Evolutionary conservation across 129 eudicot genomes (phyloP), one percentile per base, ranked within the genome.

Genomic region (Saposhnikovia divaricata): DNA sequence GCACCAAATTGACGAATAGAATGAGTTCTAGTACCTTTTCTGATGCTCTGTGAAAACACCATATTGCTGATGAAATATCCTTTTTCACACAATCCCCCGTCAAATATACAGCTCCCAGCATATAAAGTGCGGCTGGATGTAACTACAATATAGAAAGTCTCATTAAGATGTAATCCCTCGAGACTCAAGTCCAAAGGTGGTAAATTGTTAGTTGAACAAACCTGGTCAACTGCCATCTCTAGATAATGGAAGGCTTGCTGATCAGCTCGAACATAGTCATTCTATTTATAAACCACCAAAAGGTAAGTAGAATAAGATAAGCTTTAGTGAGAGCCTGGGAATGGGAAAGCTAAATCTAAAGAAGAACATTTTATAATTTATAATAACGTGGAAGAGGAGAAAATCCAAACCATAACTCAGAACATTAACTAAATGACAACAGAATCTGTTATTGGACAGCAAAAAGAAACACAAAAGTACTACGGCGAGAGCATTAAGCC

Each of bases 41-140:
- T 77, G 96, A 89, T 80, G 97, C 97, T 87, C 92, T 86, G 77
- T 92, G 89, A 85, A 90, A 92, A 80, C 96, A 90, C 94, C 97
- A 92, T 21, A 91, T 76, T 27, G 92, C 96, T 25, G 92, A 71
- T 0, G 45, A 37, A 38, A 71, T 71, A 71, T 71, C 75, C 37
- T 71, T 71, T 39, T 39, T 39, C 81, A 92, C 97, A 68, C 97
- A 92, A 74, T 94, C 96, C 73, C 94, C 96, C 4, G 91, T 82
- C 75, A 87, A 78, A 87, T 90, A 90, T 25, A 89, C 97, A 76
- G 90, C 90, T 77, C 96, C 96, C 74, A 90, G 63, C 80, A 95
- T 96, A 81, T 90, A 95, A 59, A 95, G 88, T 40, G 98, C 98
- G 84, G 87, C 96, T 42, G 96, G 94, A 85, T 95, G 96, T 92